Base-by-base conservation (phyloP, 495 filamentous ascomycete genomes). In the Rhypophila decipiens region DNA sequence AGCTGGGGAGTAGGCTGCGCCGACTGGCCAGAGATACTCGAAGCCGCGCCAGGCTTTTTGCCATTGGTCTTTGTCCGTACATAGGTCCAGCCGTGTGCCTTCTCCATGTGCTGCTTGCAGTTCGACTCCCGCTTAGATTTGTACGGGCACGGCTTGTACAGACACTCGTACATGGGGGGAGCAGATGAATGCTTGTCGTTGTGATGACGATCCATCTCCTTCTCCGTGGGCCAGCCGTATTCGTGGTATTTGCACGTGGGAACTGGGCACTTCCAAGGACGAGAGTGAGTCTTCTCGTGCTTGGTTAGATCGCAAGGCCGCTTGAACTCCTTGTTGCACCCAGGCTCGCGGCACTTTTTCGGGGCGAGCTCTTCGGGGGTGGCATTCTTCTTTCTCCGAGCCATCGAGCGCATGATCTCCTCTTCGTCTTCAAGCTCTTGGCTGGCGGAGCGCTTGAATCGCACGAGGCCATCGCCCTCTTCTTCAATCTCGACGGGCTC, bases 21-120 rank as follows among this genome's bases (percentile, higher is more conserved):
- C n/a, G 57, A 59, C 43, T 52, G 52, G 34, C 47, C 49, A 5
- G 42, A 42, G 15, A 59, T 54, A 61, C 70, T 74, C 18, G 53
- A 36, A 22, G 50, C 35, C 17, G 42, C 51, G 19, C 52, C 47
- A 18, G 49, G 40, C 61, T 75, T 78, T 56, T 84, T 81, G 55
- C 66, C 66, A 47, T 95, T 96, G 68, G 85, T 88, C 77, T 96
- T 96, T 41, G 88, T 88, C 31, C 93, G 85, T 52, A 87, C 79
- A 52, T 98, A 98, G 3, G 74, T 72, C 83, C 88, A 97, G 36
- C 83, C 82, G 58, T 98, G 93, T 0, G 89, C 83, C 65, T 97
- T 98, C 71, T 98, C 93, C 93, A 98, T 98, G 67, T 98, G 93
- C 66, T 98, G 93, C 66, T 97, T 97, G 79, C 89, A 95, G 68